These are phyloP conservation scores for Gaeumannomyces tritici DNA, from an alignment of 2,329 filamentous ascomycete species.

Conservation along the genomic window DNA sequence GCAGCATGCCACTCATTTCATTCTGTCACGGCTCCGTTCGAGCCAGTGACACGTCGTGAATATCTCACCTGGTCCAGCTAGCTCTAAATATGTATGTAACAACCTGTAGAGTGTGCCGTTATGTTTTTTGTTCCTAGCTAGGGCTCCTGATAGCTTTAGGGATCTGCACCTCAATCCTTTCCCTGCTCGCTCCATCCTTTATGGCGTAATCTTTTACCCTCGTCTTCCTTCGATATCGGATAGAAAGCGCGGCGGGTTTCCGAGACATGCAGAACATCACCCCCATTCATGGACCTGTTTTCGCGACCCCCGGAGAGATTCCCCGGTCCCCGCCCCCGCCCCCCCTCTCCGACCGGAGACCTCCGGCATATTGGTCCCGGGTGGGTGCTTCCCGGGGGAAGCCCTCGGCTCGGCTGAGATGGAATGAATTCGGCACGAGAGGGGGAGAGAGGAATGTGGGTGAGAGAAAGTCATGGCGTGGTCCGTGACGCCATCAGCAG, in stretches of 20 bases:
- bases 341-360: neutral
- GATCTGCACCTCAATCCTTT: neutral
- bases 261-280: neutral
- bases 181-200: neutral
- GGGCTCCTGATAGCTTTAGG: neutral
- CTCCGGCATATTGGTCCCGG: neutral
- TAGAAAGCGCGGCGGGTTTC: neutral
- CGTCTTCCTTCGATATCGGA: neutral
- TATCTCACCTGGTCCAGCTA: neutral
- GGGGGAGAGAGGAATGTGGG: neutral
- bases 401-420: neutral
- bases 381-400: too few relatives aligned
- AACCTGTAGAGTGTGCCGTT: too few relatives aligned
- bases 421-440: neutral
- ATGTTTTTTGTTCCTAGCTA: neutral
- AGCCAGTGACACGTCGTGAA: neutral
- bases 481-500: neutral
- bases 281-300: neutral
- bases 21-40: neutral
- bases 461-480: neutral
- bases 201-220: neutral
- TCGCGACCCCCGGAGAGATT: neutral
- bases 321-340: too few relatives aligned
- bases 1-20: neutral
- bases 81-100: too few relatives aligned